Evolutionary conservation across 768 basidiomycete genomes (phyloP), one percentile per base, ranked within the genome.

Genomic region (Collybiopsis confluens): DNA sequence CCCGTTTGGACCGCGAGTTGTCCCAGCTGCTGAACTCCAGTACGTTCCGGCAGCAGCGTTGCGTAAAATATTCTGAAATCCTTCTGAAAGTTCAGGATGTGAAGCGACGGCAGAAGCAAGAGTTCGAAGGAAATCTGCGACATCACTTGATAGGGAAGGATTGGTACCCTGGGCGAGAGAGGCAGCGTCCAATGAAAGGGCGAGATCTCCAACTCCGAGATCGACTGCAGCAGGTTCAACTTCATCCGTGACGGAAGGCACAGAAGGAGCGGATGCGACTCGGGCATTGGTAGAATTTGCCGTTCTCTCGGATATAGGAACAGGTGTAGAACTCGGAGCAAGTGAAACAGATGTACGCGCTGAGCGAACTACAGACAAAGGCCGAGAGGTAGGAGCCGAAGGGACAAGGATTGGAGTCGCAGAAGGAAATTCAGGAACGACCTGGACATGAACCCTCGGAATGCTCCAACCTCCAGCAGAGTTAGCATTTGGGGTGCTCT

Each of bases 1-100:
- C 30, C 13, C 30, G 13, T 13, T 13, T 33, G 30, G 13, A 6
- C 5, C 13, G 30, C 30, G 30, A 33, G 30, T 13, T 5, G 30
- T 33, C 5, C 30, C 30, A 13, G 13, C 30, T 5, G 30, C 13
- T 26, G 75, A 66, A 33, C 70, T 65, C 88, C 86, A 92, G 63
- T 92, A 91, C 8, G 77, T 72, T 21, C 88, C 89, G 47, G 72
- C 80, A 4, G 76, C 72, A 3, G 84, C 72, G 58, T 90, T 88
- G 46, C 71, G 70, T 42, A 82, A 64, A 30, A 92, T 79, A 62
- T 79, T 83, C 54, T 81, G 83, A 53, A 92, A 64, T 41, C 77
- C 78, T 52, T 87, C 83, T 2, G 85, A 78, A 10, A 92, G 66
- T 57, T 92, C 88, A 3, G 90, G 90, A 59, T 91, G 86, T 4